Base-by-base conservation (phyloP, 2,329 filamentous ascomycete genomes). In the Xylariaceae sp. region DNA sequence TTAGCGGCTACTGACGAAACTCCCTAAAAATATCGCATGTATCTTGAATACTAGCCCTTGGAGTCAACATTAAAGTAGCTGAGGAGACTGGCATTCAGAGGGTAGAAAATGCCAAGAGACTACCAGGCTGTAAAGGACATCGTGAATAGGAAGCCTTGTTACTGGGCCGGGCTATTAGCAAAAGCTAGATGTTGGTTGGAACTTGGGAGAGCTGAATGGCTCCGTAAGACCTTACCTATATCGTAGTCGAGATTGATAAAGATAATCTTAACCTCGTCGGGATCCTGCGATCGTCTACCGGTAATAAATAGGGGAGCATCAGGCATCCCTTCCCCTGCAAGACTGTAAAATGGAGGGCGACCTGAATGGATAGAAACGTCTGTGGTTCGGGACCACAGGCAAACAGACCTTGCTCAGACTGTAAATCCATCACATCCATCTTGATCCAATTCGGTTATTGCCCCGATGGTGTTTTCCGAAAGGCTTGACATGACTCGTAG, bases 341-440 rank as follows among this genome's bases (percentile, higher is more conserved):
- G 23, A 46, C 43, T 50, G 47, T 18, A 50, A 55, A 46, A 51
- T 52, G 44, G 42, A 55, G 48, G 44, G 55, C 57, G 56, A n/a
- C n/a, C n/a, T n/a, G n/a, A 53, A 50, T 59, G 51, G 58, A 57
- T 54, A 54, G 57, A 52, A 29, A 57, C 48, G 56, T 56, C 59
- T 56, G 59, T 63, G 61, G 61, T 54, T 63, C 59, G 58, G 58
- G 61, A 59, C 42, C 59, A 63, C 32, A 16, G 32, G 32, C 10
- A 29, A 5, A 57, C 61, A 50, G 44, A 42, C 61, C 61, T 57
- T 57, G 61, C 61, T 55, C 49, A 63, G 61, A 61, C 61, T 58
- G 61, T 57, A 53, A 61, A 61, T 59, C 54, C 56, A 53, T 50
- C 56, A 59, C 54, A 37, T 54, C 56, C 56, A 50, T 59, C 58